Evolutionary conservation across 2,329 filamentous ascomycete genomes (phyloP).

Genomic region (Cladosporium sphaerospermum): DNA sequence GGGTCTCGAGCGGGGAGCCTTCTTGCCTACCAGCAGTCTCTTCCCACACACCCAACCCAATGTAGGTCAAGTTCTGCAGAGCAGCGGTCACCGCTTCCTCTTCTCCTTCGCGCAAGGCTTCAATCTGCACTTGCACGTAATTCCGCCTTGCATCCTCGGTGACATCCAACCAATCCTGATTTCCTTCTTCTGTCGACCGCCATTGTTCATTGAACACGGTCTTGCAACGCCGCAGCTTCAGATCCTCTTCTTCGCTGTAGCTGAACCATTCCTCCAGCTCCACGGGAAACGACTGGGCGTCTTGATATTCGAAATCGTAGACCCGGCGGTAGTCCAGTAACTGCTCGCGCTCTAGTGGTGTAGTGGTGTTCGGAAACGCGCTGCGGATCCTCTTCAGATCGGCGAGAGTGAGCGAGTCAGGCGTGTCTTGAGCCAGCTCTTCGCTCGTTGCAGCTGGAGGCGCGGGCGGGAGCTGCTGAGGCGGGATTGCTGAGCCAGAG

Average conservation of each 20-base stretch:
- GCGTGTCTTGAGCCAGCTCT: conserved; percentile 30
- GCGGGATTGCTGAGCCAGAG: conserved; percentile 33
- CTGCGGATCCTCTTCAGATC: conserved; percentile 41
- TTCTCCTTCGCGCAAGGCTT: conserved; percentile 27
- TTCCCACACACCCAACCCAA: conserved; percentile 44
- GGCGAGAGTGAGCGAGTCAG: conserved; percentile 42
- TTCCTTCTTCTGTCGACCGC: conserved; percentile 39
- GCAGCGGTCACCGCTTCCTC: conserved; percentile 28
- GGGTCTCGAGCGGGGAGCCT: conserved; percentile 21
- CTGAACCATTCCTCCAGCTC: conserved; percentile 98
- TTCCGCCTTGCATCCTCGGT: conserved; percentile 48
- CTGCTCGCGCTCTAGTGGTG: conserved; percentile 22
- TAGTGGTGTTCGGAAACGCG: conserved; percentile 32
- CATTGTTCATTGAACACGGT: conserved; percentile 72
- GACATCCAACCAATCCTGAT: conserved; percentile 60
- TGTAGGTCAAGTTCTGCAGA: conserved; percentile 42
- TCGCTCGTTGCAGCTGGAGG: conserved; percentile 32
- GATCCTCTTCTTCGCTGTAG: conserved; percentile 80
- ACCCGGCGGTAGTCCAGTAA: conserved; percentile 29
- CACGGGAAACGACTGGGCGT: conserved; percentile 59
- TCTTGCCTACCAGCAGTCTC: conserved; percentile 40
- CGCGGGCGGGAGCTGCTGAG: conserved; percentile 34
- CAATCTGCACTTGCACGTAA: conserved; percentile 49
- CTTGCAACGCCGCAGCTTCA: conserved; percentile 68
- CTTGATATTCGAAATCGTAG: conserved; percentile 70